Base-by-base conservation (phyloP, 2,329 filamentous ascomycete genomes). In the Cladosporium sp. region DNA sequence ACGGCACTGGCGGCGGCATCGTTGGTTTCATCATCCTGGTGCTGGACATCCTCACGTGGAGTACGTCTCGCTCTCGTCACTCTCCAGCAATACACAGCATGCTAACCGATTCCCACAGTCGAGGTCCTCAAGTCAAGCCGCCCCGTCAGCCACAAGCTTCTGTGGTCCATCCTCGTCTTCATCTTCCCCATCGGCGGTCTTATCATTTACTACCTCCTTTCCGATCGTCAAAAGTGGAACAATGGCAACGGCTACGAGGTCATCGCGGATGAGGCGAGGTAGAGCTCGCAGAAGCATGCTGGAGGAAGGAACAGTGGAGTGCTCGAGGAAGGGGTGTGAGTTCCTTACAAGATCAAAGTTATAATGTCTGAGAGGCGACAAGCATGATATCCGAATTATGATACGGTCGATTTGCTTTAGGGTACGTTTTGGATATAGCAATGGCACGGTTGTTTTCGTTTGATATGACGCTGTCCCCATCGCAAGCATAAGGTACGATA, bases 61-160 rank as follows among this genome's bases (percentile, higher is more conserved):
- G 82, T 85, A 72, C 22, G 80, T 73, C 9, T 3, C n/a, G n/a
- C n/a, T n/a, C n/a, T n/a, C n/a, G n/a, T n/a, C n/a, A n/a, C n/a
- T n/a, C n/a, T n/a, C n/a, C n/a, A n/a, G n/a, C n/a, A 37, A 47
- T 22, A 15, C 40, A 43, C n/a, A 11, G 17, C 8, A 34, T 37
- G 37, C 56, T 57, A 34, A 52, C 61, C 61, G 24, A 59, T 15
- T 29, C 22, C 20, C 55, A 17, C 56, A 85, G 82, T 84, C 59
- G 82, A 85, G 68, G 77, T 85, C 56, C 69, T 85, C 51, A 80
- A 84, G 67, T 84, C 81, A 36, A 82, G 78, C 66, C 80, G 82
- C 53, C 74, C 80, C 4, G 68, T 75, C 17, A 64, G 69, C 17
- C 70, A 76, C 66, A 85, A 85, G 70, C 64, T 85, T 3, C 68